These are phyloP conservation scores for Prunus salicina DNA, from an alignment of 306 rosid genomes.

Conservation along the genomic window DNA sequence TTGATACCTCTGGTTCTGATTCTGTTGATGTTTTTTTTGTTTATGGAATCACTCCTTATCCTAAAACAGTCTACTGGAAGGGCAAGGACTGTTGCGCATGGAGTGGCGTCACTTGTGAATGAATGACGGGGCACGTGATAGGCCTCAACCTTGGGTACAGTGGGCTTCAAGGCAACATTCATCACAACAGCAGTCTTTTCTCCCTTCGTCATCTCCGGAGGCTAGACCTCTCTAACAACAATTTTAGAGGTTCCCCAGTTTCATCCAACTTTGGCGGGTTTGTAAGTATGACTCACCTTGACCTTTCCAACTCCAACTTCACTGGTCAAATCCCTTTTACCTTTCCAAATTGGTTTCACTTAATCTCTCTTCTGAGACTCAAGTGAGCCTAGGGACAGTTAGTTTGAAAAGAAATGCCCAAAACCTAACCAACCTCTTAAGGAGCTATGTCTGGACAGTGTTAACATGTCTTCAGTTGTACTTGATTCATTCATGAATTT, in stretches of 20 bases:
- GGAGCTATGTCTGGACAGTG: not conserved
- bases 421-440: not conserved
- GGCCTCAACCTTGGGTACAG: not conserved
- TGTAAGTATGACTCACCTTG: not conserved
- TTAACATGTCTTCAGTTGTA: not conserved
- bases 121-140: not conserved
- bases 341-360: not conserved
- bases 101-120: constrained; percentile 19
- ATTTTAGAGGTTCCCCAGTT: not conserved
- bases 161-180: not conserved
- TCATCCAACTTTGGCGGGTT: not conserved
- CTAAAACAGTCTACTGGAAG: too few relatives aligned
- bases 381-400: not conserved
- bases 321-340: not conserved
- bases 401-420: not conserved
- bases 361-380: not conserved
- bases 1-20: too few relatives aligned
- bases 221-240: constrained; percentile 6
- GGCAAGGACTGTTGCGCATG: not conserved
- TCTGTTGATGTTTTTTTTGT: too few relatives aligned
- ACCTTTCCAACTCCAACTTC: not conserved
- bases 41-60: too few relatives aligned
- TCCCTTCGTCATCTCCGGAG: constrained; percentile 3
- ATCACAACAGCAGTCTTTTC: constrained; percentile 24
- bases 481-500: not conserved